A percentile compares a stretch with the other conserved stretches of the same genome.
phyloP scores from a whole-genome alignment of 441 rosid species.

The Populus hybrid region DNA sequence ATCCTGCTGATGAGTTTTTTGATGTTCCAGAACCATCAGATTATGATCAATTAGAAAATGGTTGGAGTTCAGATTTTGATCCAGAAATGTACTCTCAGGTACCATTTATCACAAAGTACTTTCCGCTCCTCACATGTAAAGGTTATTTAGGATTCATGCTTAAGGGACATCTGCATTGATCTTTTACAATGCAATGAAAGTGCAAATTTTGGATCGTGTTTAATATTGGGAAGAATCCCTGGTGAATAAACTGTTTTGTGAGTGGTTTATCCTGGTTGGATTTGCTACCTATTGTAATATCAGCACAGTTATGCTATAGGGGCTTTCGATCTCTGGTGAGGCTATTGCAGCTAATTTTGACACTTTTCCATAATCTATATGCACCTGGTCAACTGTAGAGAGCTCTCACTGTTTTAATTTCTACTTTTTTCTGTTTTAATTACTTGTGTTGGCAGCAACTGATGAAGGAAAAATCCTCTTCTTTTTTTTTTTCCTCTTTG shows the following conservation, averaged over 20 bases:
- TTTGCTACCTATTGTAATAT: neutral
- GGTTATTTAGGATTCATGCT: slow-evolving; percentile 5
- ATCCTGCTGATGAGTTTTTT: slow-evolving; percentile 87
- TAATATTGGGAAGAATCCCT: neutral
- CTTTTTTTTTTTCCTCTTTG: too few species aligned
- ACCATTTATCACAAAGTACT: slow-evolving; percentile 15
- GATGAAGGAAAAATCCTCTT: neutral
- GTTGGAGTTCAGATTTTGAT: slow-evolving; percentile 74
- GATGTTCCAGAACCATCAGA: slow-evolving; percentile 88
- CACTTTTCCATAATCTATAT: too few species aligned
- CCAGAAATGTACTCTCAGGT: slow-evolving; percentile 68
- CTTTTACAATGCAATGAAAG: too few species aligned
- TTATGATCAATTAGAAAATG: slow-evolving; percentile 51
- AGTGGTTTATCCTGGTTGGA: slow-evolving; percentile 1
- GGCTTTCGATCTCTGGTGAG: neutral
- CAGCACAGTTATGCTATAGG: neutral
- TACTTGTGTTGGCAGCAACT: neutral
- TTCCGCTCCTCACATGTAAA: slow-evolving; percentile 2
- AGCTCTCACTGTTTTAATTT: neutral
- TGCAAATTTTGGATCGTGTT: neutral
- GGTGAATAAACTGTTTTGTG: neutral
- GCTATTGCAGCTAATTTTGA: too few species aligned
- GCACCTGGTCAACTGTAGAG: neutral
- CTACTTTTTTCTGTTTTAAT: neutral
- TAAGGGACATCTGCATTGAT: slow-evolving; percentile 5